Base-by-base conservation (phyloP, 768 basidiomycete genomes). In the Holtermanniella nyarrowii region DNA sequence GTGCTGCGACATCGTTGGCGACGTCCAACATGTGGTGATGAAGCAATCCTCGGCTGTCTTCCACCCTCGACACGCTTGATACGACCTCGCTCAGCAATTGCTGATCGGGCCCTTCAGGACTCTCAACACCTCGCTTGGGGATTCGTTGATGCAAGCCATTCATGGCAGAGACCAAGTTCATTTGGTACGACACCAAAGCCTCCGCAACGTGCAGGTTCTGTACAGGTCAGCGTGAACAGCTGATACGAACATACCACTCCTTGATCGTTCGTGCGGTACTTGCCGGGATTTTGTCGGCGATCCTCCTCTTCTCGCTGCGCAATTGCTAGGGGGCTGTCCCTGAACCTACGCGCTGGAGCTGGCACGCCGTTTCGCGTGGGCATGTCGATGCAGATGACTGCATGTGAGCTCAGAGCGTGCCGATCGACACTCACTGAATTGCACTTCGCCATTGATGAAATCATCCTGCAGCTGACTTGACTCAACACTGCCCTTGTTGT, bases 361-460 rank as follows among this genome's bases (percentile, higher is more conserved):
- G 68, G 58, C 46, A 58, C 46, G 16, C 70, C 70, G 26, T 62
- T 56, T 20, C 53, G 56, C 10, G 62, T 59, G 3, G 58, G 56
- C 21, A 68, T 65, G 14, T 70, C 57, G 52, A 71, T 57, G 53
- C 72, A 73, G 51, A 73, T 73, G 47, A 71, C 72, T 71, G 49
- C 23, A n/a, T 40, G 31, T 14, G 5, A 16, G 24, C 31, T 27
- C 26, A 3, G 41, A 26, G 26, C n/a, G 24, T 44, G 22, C 16
- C 4, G 31, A 26, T 18, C 24, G 14, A 57, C 23, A 53, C 70
- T 54, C 40, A 73, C 72, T 63, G 57, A 70, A 66, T 57, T 73
- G 70, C 7, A 73, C 70, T 55, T 72, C 69, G 26, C 72, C 72
- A 55, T 73, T 73, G 22, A 68, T 68, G 52, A 73, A 72, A 7